phyloP scores from a whole-genome alignment of 257 asterid species.

The Fraxinus pennsylvanica region DNA sequence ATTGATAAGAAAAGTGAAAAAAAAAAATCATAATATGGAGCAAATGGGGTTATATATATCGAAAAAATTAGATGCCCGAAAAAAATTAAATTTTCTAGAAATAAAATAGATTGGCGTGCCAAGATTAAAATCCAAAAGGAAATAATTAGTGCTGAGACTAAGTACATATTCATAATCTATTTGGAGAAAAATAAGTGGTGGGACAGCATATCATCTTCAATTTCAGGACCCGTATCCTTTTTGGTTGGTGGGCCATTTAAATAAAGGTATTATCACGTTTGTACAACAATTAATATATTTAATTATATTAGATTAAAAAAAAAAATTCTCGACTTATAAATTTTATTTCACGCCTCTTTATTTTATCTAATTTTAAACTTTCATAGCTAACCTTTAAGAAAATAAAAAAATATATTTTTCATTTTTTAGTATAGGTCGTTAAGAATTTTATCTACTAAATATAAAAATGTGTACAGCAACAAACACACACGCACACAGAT shows the following conservation, averaged over 20 bases:
- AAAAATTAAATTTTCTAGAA: background rate
- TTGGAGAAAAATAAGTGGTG: conserved; percentile 21
- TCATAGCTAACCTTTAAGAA: no score
- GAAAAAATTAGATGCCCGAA: background rate
- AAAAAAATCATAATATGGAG: no score
- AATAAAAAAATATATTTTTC: no score
- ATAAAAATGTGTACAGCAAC: background rate
- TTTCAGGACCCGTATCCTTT: conserved; percentile 14
- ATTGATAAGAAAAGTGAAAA: no score
- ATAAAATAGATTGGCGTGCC: background rate
- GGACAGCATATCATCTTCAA: conserved; percentile 25
- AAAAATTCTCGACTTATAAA: background rate
- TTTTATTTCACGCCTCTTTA: background rate
- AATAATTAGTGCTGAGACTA: conserved; percentile 25
- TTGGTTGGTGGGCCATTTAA: conserved; percentile 19
- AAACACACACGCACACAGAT: no score
- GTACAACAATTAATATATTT: background rate
- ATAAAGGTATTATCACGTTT: conserved; percentile 2
- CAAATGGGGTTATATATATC: no score
- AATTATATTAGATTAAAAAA: background rate
- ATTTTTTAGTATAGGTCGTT: no score
- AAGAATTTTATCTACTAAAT: no score
- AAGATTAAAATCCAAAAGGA: conserved; percentile 11
- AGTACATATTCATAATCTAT: background rate
- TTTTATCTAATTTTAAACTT: no score